Evolutionary conservation across 129 eudicot genomes (phyloP).

Genomic region (Chrysanthemum makinoi): DNA sequence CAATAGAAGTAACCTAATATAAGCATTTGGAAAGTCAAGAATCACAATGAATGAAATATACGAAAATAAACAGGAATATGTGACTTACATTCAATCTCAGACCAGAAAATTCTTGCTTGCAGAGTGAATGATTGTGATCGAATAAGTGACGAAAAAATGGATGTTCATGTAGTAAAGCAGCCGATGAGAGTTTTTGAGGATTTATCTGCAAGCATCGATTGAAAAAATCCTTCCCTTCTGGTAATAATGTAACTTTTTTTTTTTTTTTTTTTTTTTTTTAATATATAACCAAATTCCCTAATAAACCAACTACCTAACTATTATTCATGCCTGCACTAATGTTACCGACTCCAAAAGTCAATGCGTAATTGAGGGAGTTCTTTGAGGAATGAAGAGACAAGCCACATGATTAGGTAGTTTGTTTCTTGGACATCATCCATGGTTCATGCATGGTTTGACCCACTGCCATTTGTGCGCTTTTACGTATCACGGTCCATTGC

Average conservation of each 20-base stretch:
- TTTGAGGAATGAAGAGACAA: too few relatives aligned
- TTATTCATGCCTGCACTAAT: too few relatives aligned
- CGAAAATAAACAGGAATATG: neutral
- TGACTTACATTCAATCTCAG: neutral
- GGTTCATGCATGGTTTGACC: too few relatives aligned
- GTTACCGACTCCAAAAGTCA: too few relatives aligned
- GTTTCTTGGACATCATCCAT: too few relatives aligned
- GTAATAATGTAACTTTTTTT: conserved; percentile 42
- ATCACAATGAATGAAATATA: neutral
- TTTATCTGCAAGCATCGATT: conserved; percentile 61
- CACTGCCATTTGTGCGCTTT: too few relatives aligned
- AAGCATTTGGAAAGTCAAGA: conserved; percentile 5
- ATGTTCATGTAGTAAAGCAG: conserved; percentile 65
- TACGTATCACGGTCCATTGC: too few relatives aligned
- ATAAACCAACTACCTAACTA: too few relatives aligned
- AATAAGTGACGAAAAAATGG: conserved; percentile 54
- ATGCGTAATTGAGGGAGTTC: too few relatives aligned
- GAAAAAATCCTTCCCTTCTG: conserved; percentile 88
- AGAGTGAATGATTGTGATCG: conserved; percentile 37
- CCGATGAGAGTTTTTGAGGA: conserved; percentile 77
- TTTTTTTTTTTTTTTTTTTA: too few relatives aligned
- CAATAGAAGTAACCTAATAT: neutral
- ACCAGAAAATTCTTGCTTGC: conserved; percentile 41
- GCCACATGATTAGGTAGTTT: too few relatives aligned
- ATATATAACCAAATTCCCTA: neutral